Percentiles rank a stretch among this genome's conserved stretches.
These are phyloP conservation scores for Coemansia sp. DNA, from an alignment of 192 early-diverging fungal species.

Conservation along the genomic window DNA sequence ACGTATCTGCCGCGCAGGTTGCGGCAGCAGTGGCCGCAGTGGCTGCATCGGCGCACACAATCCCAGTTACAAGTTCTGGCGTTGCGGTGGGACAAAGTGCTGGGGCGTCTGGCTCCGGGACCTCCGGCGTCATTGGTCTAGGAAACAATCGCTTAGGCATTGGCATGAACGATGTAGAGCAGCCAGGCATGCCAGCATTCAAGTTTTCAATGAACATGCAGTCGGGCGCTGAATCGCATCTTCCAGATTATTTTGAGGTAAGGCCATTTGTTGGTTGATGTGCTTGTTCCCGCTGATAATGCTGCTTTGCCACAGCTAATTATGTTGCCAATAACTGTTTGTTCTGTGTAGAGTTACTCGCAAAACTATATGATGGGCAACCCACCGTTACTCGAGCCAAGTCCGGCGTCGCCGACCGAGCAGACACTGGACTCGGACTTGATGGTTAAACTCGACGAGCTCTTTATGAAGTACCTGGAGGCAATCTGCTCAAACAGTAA, in stretches of 20 bases:
- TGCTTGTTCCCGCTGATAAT: not conserved
- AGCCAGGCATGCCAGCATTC: slow-evolving; percentile 34
- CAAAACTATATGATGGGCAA: slow-evolving; percentile 44
- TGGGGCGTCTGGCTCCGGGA: slow-evolving; percentile 10
- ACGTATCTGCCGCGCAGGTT: slow-evolving; percentile 46
- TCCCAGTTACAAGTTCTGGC: slow-evolving; percentile 16
- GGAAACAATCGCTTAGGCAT: slow-evolving; percentile 14
- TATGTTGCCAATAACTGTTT: slow-evolving; percentile 2
- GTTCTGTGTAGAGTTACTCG: slow-evolving; percentile 40
- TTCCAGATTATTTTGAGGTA: slow-evolving; percentile 54
- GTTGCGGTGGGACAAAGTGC: not conserved
- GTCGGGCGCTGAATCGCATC: slow-evolving; percentile 29
- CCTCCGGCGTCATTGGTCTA: slow-evolving; percentile 17
- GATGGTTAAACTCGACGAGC: slow-evolving; percentile 57
- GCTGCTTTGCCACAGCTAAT: slow-evolving; percentile 11
- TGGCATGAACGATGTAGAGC: slow-evolving; percentile 30
- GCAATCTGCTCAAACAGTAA: slow-evolving; percentile 69
- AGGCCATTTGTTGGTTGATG: slow-evolving; percentile 5
- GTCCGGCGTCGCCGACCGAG: slow-evolving; percentile 40
- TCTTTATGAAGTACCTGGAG: slow-evolving; percentile 69
- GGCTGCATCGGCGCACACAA: slow-evolving; percentile 38
- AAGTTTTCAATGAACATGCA: slow-evolving; percentile 48
- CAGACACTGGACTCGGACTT: slow-evolving; percentile 52
- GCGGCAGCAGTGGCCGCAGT: slow-evolving; percentile 51
- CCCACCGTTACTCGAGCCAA: slow-evolving; percentile 37